Evolutionary conservation across 1,139 yeast species (phyloP).

Genomic region (Debaryomyces fabryi): DNA sequence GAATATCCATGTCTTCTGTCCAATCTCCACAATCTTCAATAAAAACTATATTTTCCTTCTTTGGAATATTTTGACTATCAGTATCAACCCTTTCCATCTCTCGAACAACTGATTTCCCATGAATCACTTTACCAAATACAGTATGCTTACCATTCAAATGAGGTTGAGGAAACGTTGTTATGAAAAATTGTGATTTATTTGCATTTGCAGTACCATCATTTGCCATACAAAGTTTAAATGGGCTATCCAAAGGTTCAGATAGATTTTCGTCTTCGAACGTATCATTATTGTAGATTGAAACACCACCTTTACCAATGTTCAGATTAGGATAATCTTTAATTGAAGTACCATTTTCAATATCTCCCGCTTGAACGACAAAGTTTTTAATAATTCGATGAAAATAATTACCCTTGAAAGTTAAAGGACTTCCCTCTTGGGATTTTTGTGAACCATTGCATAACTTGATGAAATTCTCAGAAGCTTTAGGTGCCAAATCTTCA

Average conservation of each 20-base stretch:
- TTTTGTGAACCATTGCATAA: slow-evolving; percentile 44
- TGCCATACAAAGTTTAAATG: slow-evolving; percentile 71
- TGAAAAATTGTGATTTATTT: slow-evolving; percentile 79
- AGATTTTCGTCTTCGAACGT: slow-evolving; percentile 66
- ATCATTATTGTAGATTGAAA: slow-evolving; percentile 41
- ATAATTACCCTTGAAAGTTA: slow-evolving; percentile 42
- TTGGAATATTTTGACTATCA: slow-evolving; percentile 45
- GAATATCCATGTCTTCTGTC: slow-evolving; percentile 53
- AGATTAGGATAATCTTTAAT: slow-evolving; percentile 30
- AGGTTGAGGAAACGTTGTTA: slow-evolving; percentile 69
- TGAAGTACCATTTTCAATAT: slow-evolving; percentile 38
- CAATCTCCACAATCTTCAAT: slow-evolving; percentile 71
- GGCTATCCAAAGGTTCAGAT: slow-evolving; percentile 43
- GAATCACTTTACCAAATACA: slow-evolving; percentile 65
- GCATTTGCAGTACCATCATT: slow-evolving; percentile 59
- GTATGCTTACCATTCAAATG: slow-evolving; percentile 78
- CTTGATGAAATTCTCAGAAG: slow-evolving; percentile 54
- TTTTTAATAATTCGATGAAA: slow-evolving; percentile 76
- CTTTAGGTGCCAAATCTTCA: slow-evolving; percentile 58
- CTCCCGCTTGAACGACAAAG: slow-evolving; percentile 84
- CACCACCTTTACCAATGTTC: slow-evolving; percentile 55
- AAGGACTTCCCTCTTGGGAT: slow-evolving; percentile 18
- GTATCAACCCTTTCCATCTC: slow-evolving; percentile 58
- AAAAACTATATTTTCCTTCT: slow-evolving; percentile 44
- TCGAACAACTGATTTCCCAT: slow-evolving; percentile 74